Percentiles rank a stretch among this genome's conserved stretches.
These are phyloP conservation scores for Rhodotorula sp. DNA, from an alignment of 1,284 basidiomycete genomes.

Conservation along the genomic window DNA sequence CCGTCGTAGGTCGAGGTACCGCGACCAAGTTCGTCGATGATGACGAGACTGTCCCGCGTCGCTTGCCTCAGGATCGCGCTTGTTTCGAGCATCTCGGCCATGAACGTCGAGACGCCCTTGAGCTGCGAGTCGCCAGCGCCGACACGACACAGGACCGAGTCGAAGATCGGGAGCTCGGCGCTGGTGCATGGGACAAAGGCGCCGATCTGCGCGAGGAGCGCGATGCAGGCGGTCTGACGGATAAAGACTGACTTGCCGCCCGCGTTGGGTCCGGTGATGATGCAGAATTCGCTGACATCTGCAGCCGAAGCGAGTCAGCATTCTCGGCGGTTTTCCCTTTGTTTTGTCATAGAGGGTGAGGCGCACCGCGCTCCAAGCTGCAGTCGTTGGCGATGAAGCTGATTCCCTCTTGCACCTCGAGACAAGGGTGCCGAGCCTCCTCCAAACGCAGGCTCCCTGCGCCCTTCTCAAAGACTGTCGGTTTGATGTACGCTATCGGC, in stretches of 20 bases:
- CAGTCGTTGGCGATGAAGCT: slow-evolving; percentile 94
- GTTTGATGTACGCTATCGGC: slow-evolving; percentile 82
- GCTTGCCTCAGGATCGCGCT: slow-evolving; percentile 92
- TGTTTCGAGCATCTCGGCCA: slow-evolving; percentile 99
- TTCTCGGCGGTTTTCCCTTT: too few species aligned
- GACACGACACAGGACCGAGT: slow-evolving; percentile 92
- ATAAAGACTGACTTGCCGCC: slow-evolving; percentile 87
- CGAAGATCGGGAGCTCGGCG: slow-evolving; percentile 86
- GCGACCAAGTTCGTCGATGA: slow-evolving; percentile 96
- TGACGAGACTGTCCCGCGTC: slow-evolving; percentile 87
- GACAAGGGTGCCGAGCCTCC: slow-evolving; percentile 89
- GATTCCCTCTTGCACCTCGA: slow-evolving; percentile 94
- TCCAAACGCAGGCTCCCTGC: slow-evolving; percentile 70
- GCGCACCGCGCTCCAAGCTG: slow-evolving; percentile 73
- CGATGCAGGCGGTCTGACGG: slow-evolving; percentile 83
- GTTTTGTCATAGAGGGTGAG: not conserved
- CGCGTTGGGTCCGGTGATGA: slow-evolving; percentile 82
- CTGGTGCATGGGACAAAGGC: slow-evolving; percentile 89
- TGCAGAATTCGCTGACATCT: slow-evolving; percentile 53
- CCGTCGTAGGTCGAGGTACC: slow-evolving; percentile 99
- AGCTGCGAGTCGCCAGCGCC: slow-evolving; percentile 97
- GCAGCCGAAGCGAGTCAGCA: not conserved
- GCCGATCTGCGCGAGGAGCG: slow-evolving; percentile 91
- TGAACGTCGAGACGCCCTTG: slow-evolving; percentile 97
- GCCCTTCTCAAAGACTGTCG: slow-evolving; percentile 70